Percentiles rank a stretch among this genome's conserved stretches.
These are phyloP conservation scores for Talaromyces sp. DNA, from an alignment of 2,329 filamentous ascomycete genomes.

Conservation along the genomic window DNA sequence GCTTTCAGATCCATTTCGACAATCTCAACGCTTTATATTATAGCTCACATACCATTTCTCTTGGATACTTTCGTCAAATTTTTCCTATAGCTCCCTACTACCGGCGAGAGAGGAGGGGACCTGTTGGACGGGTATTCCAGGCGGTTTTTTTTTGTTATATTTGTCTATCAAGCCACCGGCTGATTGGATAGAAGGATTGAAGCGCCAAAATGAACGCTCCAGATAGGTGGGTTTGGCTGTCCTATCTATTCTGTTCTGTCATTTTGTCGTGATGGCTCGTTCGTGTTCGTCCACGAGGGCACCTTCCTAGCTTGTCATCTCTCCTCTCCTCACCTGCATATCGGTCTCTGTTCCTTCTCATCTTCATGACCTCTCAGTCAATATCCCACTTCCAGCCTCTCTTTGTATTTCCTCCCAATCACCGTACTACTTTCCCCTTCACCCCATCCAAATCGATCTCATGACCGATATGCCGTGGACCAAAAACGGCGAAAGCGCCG, in stretches of 20 bases:
- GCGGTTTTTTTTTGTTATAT: not conserved
- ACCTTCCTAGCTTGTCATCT: not conserved
- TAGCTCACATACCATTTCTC: not conserved
- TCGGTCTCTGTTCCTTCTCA: not conserved
- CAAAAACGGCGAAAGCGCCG: slow-evolving; percentile 2
- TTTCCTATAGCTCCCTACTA: not conserved
- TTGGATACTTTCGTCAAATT: not conserved
- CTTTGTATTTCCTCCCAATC: not conserved
- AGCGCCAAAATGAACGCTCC: slow-evolving; percentile 18
- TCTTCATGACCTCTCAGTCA: not conserved
- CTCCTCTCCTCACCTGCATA: not conserved
- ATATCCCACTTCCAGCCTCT: not conserved
- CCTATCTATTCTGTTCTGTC: not conserved
- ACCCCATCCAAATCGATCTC: not conserved
- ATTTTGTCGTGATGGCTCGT: not conserved
- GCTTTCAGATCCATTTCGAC: not conserved
- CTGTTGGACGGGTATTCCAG: not conserved
- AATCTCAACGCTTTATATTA: not conserved
- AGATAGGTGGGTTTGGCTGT: slow-evolving; percentile 18
- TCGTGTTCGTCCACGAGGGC: not conserved
- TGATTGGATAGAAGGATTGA: not conserved
- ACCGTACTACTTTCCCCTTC: not conserved
- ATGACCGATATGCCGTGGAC: slow-evolving; percentile 14
- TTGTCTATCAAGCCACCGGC: not conserved
- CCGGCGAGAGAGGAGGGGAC: not conserved